Evolutionary conservation across 192 early-diverging fungal genomes (phyloP).

Genomic region (Coemansia sp.): DNA sequence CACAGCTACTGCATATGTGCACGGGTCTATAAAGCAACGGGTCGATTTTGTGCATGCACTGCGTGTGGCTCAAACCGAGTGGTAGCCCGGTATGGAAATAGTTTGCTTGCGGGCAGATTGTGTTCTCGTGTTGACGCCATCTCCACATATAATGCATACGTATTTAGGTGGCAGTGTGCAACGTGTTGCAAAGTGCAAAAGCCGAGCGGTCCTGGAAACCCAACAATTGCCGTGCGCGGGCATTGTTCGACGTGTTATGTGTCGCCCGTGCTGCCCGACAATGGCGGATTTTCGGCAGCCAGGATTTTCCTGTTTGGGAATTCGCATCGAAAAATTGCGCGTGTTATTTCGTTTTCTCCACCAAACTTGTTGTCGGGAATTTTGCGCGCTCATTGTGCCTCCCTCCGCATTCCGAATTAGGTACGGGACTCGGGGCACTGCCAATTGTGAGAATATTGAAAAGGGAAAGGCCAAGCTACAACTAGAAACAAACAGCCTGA

Average conservation of each 20-base stretch:
- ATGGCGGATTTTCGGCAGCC: neutral
- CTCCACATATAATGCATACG: too few species aligned
- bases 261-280: neutral
- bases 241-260: neutral
- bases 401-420: conserved; percentile 30
- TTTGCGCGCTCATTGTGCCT: neutral
- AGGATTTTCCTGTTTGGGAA: conserved; percentile 2
- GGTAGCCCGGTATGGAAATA: too few species aligned
- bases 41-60: too few species aligned
- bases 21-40: too few species aligned
- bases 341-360: neutral
- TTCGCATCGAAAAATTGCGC: neutral
- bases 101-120: too few species aligned
- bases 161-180: neutral
- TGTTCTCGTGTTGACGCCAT: too few species aligned
- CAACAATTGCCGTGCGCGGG: neutral
- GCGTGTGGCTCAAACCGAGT: too few species aligned
- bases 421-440: conserved; percentile 6
- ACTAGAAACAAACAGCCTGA: too few species aligned
- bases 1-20: too few species aligned
- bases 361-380: neutral
- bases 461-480: too few species aligned
- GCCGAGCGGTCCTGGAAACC: neutral
- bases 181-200: neutral
- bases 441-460: too few species aligned